Conservation (phyloP, 768 basidiomycete species). For the Boletus reticulatus region DNA sequence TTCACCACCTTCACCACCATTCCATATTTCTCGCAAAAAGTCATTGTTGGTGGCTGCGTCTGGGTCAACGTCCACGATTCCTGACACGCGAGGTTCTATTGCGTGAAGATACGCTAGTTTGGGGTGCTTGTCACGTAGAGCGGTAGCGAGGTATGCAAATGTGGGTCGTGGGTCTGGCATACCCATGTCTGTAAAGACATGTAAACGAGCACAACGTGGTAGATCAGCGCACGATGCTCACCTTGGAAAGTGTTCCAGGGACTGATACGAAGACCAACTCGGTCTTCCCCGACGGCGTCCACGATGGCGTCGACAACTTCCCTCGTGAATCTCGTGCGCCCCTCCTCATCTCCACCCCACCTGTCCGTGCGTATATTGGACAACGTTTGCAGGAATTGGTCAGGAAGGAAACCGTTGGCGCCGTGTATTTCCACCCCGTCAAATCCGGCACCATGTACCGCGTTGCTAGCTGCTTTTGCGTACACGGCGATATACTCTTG, state of each 20-base stretch:
- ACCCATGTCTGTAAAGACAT: neutral
- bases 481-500: conserved; percentile 28
- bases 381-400: conserved; percentile 48
- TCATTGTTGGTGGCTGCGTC: neutral
- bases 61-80: neutral
- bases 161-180: conserved; percentile 18
- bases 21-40: neutral
- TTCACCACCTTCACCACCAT: neutral
- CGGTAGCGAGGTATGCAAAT: conserved; percentile 46
- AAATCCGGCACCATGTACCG: conserved; percentile 13
- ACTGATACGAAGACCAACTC: conserved; percentile 42
- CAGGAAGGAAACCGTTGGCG: conserved; percentile 46
- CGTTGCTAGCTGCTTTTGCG: conserved; percentile 32
- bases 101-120: conserved; percentile 51
- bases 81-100: conserved; percentile 10
- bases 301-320: conserved; percentile 34
- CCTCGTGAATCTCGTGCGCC: conserved; percentile 45
- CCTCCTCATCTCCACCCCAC: conserved; percentile 63
- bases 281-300: conserved; percentile 42
- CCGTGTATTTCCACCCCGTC: conserved; percentile 40
- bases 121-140: conserved; percentile 31
- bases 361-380: conserved; percentile 48
- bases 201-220: neutral
- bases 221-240: neutral
- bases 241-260: conserved; percentile 40